phyloP scores from a whole-genome alignment of 352 stramenopile genomes.

The Peronospora belbahrii region DNA sequence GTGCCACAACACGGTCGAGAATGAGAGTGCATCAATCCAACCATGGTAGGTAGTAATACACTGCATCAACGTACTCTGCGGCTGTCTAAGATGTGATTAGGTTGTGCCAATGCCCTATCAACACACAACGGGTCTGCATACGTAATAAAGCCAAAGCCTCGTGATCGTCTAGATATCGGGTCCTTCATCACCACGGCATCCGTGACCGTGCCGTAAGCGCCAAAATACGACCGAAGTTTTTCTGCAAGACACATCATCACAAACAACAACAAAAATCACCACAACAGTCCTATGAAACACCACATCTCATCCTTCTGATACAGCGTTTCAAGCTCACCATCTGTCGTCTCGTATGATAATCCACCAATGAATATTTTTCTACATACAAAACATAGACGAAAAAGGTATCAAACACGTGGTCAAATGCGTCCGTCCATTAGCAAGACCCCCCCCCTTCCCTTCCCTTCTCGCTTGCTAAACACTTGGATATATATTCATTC shows the following conservation, averaged over 20 bases:
- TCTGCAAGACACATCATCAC: no score
- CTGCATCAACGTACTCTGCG: slow-evolving; percentile 48
- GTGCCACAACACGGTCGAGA: slow-evolving; percentile 11
- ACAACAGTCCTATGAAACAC: background rate
- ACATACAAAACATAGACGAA: slow-evolving; percentile 16
- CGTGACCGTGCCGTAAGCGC: slow-evolving; percentile 81
- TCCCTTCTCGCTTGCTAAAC: background rate
- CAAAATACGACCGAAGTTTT: slow-evolving; percentile 87
- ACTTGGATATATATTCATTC: background rate
- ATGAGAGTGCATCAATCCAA: background rate
- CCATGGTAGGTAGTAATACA: background rate
- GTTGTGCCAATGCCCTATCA: slow-evolving; percentile 82
- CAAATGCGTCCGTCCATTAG: background rate
- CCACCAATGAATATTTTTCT: slow-evolving; percentile 90
- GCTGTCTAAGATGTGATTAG: slow-evolving; percentile 88
- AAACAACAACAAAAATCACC: background rate
- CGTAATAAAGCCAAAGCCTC: slow-evolving; percentile 92
- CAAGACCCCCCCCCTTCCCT: no score
- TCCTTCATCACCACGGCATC: slow-evolving; percentile 92
- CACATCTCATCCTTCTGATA: background rate
- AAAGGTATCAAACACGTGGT: slow-evolving; percentile 6
- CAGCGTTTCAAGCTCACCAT: slow-evolving; percentile 37
- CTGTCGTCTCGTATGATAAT: slow-evolving; percentile 86
- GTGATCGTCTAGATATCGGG: slow-evolving; percentile 84
- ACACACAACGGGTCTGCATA: slow-evolving; percentile 85